A percentile compares a stretch with the other conserved stretches of the same genome.
phyloP scores from a whole-genome alignment of 1,284 basidiomycete genomes.

The Meira nashicola region DNA sequence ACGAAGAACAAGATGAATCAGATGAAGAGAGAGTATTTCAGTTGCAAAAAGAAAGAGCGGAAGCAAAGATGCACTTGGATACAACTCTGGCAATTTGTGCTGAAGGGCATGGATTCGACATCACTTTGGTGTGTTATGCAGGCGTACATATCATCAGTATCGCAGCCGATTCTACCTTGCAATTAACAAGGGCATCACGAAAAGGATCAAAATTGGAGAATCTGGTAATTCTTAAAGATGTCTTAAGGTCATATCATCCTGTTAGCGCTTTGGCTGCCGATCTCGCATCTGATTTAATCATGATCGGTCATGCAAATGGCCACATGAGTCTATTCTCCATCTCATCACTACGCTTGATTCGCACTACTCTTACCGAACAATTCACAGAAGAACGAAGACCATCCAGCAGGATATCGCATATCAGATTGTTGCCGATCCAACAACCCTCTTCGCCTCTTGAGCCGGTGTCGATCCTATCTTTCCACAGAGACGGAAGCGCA shows the following conservation, averaged over 20 bases:
- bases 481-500: slow-evolving; percentile 28
- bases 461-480: slow-evolving; percentile 18
- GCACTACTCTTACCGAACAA: slow-evolving; percentile 3
- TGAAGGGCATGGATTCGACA: slow-evolving; percentile 70
- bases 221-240: slow-evolving; percentile 7
- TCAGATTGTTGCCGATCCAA: slow-evolving; percentile 20
- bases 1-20: slow-evolving; percentile 9
- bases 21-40: slow-evolving; percentile 24
- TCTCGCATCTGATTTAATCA: slow-evolving; percentile 56
- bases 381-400: background rate
- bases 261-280: slow-evolving; percentile 28
- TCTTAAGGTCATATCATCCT: slow-evolving; percentile 11
- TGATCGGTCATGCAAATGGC: slow-evolving; percentile 64
- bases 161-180: slow-evolving; percentile 61
- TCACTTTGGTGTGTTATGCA: slow-evolving; percentile 72
- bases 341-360: slow-evolving; percentile 18
- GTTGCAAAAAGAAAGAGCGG: slow-evolving; percentile 50
- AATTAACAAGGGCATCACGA: slow-evolving; percentile 16
- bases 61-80: slow-evolving; percentile 26
- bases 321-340: slow-evolving; percentile 59
- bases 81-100: slow-evolving; percentile 68
- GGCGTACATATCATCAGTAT: slow-evolving; percentile 68
- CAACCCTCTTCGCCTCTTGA: slow-evolving; percentile 17
- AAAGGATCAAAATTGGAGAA: slow-evolving; percentile 11
- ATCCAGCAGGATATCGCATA: slow-evolving; percentile 6